Conservation (phyloP, 1,284 basidiomycete species). For the Cerrena zonata region DNA sequence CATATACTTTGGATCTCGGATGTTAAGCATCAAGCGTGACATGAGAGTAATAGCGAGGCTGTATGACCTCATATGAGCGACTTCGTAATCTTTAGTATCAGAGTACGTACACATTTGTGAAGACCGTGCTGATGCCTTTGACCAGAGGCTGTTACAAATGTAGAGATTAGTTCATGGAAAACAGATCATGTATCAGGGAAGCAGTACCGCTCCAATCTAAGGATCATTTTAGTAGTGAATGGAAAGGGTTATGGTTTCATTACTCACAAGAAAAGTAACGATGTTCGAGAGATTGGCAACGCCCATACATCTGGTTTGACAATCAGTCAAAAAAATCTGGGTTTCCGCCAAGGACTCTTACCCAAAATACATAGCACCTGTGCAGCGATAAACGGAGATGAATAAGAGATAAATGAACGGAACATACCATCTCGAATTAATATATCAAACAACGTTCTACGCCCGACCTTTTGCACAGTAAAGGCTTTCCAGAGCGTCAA, state of each 20-base stretch:
- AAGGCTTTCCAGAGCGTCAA: constrained; percentile 16
- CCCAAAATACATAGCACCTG: constrained; percentile 15
- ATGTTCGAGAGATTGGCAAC: constrained; percentile 6
- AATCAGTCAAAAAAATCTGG: not conserved
- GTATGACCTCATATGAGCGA: too few species aligned
- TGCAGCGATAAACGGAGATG: not conserved
- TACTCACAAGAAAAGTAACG: constrained; percentile 10
- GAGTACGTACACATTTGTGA: constrained; percentile 14
- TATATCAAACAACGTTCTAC: constrained; percentile 11
- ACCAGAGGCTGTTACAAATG: constrained; percentile 9
- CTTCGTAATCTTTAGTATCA: not conserved
- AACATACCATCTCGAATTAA: constrained; percentile 20
- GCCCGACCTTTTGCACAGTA: not conserved
- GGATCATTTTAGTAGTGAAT: not conserved
- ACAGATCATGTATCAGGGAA: not conserved
- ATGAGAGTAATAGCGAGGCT: constrained; percentile 14
- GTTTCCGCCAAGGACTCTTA: not conserved
- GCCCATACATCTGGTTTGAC: constrained; percentile 8
- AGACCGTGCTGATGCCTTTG: constrained; percentile 8
- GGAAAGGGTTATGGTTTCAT: not conserved
- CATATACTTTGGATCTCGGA: constrained; percentile 13
- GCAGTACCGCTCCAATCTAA: not conserved
- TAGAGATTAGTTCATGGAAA: not conserved
- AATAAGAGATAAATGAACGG: not conserved
- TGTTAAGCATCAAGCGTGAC: constrained; percentile 18